Evolutionary conservation across 169 alveolate genomes (phyloP).

Genomic region (Plasmodium fragile): DNA sequence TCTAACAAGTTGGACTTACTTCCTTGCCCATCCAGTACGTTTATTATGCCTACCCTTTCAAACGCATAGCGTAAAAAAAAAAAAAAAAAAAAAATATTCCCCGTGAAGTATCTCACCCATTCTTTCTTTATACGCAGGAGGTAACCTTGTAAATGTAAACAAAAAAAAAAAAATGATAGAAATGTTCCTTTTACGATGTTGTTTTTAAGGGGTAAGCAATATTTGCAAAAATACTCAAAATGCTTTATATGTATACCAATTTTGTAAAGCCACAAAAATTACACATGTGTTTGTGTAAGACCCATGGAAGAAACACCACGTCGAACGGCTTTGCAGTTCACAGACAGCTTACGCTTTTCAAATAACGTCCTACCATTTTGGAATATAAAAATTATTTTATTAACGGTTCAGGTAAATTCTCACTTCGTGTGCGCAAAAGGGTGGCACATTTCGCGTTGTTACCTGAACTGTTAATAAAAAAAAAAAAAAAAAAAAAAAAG

Average conservation of each 20-base stretch:
- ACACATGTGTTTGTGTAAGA: conserved; percentile 24
- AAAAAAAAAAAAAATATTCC: conserved; percentile 18
- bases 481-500: conserved; percentile 1
- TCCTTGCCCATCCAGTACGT: conserved; percentile 30
- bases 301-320: background rate
- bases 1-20: conserved; percentile 16
- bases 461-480: conserved; percentile 60
- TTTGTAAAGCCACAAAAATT: background rate
- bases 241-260: conserved; percentile 1
- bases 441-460: conserved; percentile 11
- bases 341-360: background rate
- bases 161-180: background rate
- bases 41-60: conserved; percentile 2
- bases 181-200: conserved; percentile 33
- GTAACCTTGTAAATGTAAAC: background rate
- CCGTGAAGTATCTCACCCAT: background rate
- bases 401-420: conserved; percentile 11
- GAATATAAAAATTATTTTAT: conserved; percentile 15
- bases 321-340: conserved; percentile 3
- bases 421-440: conserved; percentile 23
- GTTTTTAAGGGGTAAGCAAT: conserved; percentile 1
- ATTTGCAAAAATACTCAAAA: background rate
- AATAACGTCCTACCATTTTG: conserved; percentile 12
- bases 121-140: conserved; percentile 7
- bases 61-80: background rate